Evolutionary conservation across 2,329 filamentous ascomycete species (phyloP).

Genomic region (Pseudogymnoascus verrucosus): DNA sequence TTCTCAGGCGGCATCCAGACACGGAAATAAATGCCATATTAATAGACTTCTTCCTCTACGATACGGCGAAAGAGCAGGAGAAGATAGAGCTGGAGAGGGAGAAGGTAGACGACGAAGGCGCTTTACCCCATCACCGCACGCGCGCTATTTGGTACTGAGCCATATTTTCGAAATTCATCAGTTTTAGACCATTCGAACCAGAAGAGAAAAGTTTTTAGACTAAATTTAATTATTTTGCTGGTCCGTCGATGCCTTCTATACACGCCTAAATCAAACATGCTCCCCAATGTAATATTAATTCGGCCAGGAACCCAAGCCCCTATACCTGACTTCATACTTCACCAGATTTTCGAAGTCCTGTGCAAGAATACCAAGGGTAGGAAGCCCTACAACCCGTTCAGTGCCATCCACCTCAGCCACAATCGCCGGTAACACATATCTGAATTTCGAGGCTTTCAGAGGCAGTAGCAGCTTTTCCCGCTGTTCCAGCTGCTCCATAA

Average conservation of each 20-base stretch:
- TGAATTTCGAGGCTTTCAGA: slow-evolving; percentile 18
- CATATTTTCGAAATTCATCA: neutral
- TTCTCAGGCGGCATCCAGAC: slow-evolving; percentile 63
- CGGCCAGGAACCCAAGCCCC: slow-evolving; percentile 17
- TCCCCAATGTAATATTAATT: neutral
- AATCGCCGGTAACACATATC: slow-evolving; percentile 22
- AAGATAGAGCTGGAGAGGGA: slow-evolving; percentile 44
- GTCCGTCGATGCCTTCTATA: neutral
- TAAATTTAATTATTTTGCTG: slow-evolving; percentile 6
- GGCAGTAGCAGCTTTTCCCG: neutral
- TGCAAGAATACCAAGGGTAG: slow-evolving; percentile 19
- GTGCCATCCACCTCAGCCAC: slow-evolving; percentile 7
- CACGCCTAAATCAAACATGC: neutral
- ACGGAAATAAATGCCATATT: slow-evolving; percentile 75
- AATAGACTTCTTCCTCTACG: slow-evolving; percentile 96
- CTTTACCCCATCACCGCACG: slow-evolving; percentile 77
- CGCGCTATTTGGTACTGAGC: slow-evolving; percentile 86
- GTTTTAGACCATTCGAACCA: neutral
- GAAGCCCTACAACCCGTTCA: slow-evolving; percentile 21
- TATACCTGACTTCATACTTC: slow-evolving; percentile 23
- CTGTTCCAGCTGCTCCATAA: neutral
- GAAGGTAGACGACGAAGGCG: slow-evolving; percentile 19
- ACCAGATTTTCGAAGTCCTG: neutral
- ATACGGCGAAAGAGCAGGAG: slow-evolving; percentile 84
- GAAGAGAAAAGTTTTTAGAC: slow-evolving; percentile 6